Evolutionary conservation across 176 grass and related monocot genomes (phyloP), one percentile per base, ranked within the genome.

Genomic region (Dactylis glomerata): DNA sequence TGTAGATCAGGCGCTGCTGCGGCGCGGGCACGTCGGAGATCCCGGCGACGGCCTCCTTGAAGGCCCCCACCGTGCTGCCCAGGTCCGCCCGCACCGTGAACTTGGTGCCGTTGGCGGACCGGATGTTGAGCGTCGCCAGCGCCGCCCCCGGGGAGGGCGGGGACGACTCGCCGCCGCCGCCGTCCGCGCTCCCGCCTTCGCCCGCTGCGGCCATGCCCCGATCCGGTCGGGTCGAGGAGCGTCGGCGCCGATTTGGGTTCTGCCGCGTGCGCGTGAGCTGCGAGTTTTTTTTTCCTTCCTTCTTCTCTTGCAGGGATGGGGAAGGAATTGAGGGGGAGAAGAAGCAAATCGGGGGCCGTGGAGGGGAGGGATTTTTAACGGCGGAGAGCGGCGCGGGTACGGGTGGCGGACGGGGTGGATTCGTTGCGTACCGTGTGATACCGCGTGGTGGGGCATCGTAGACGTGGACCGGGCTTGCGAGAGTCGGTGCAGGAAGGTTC

Each of bases 1-100:
- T 97, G 75, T 97, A 97, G 94, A 97, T 97, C 94, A 97, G 82
- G 70, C 94, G 90, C 91, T 97, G 94, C 91, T 97, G 94, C 85
- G 90, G 78, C 61, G 89, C 92, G n/a, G 92, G 92, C 64, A 97
- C 89, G 42, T 97, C 89, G 80, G 89, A 94, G 87, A 76, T 94
- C 51, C 80, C 88, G 0, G 94, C 87, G 6, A 97, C 92, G 40
- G 81, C 63, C 61, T 84, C 85, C 85, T 97, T 97, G 86, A 97
- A 97, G 31, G 66, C 89, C 40, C 89, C 80, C 63, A 97, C 92
- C 3, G 85, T 90, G 34, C 70, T 75, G 65, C 75, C 87, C 14
- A 97, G 92, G 85, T 82, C 85, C 10, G 89, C 76, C 79, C 19
- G 87, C 47, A 97, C 89, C 27, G 92, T 94, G 85, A 90, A 94